Conservation (phyloP, 192 early-diverging fungal genomes). For the Backusella mclennaniae region DNA sequence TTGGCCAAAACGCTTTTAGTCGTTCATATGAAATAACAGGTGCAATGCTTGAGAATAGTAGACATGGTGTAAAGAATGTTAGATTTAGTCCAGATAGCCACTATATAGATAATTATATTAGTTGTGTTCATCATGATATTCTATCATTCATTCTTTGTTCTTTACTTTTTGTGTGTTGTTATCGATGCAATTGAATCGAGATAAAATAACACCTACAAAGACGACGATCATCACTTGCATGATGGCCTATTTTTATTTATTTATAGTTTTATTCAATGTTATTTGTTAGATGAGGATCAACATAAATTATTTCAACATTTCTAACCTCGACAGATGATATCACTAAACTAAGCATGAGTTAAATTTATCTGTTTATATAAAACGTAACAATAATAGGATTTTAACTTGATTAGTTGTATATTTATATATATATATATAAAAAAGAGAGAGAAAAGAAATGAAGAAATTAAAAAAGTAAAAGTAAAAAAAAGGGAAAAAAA, state of each 20-base stretch:
- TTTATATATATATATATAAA: neutral
- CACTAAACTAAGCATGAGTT: neutral
- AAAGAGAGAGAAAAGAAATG: neutral
- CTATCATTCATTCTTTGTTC: neutral
- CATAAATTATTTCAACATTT: too few species aligned
- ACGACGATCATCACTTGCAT: conserved; percentile 33
- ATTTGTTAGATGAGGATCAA: neutral
- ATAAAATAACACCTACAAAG: conserved; percentile 15
- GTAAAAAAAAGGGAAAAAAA: neutral
- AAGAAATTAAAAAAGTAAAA: neutral
- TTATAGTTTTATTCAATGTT: neutral
- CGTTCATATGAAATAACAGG: conserved; percentile 60
- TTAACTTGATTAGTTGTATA: neutral
- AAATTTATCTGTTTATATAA: neutral
- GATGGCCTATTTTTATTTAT: conserved; percentile 23
- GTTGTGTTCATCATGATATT: neutral
- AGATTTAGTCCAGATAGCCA: conserved; percentile 61
- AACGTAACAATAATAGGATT: neutral
- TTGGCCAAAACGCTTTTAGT: conserved; percentile 70
- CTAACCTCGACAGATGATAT: conserved; percentile 2
- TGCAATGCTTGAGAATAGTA: conserved; percentile 74
- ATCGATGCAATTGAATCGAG: conserved; percentile 23
- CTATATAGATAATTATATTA: conserved; percentile 20
- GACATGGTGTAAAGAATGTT: conserved; percentile 72
- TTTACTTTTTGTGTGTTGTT: conserved; percentile 28